Conservation (phyloP, 768 basidiomycete species). For the Naematelia encephala region DNA sequence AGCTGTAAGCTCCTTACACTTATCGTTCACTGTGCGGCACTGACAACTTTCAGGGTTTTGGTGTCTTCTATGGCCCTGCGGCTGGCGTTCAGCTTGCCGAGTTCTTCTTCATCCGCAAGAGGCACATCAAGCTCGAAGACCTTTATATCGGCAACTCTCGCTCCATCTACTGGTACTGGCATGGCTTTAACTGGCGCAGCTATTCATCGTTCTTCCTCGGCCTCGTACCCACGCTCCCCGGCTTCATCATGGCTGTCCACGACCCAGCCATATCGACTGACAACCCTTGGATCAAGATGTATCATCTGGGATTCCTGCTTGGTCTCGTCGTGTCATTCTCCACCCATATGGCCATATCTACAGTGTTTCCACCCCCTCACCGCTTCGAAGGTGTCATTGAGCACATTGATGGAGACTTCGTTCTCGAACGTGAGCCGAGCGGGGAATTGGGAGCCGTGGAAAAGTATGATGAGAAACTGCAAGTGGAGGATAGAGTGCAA, state of each 20-base stretch:
- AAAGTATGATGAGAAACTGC: too few relatives aligned
- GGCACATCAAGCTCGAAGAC: conserved; percentile 2
- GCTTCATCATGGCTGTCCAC: neutral
- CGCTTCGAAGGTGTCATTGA: neutral
- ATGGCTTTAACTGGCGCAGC: neutral
- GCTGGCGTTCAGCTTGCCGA: neutral
- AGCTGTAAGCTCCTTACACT: too few relatives aligned
- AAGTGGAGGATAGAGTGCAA: too few relatives aligned
- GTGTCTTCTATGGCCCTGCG: neutral
- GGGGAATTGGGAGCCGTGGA: too few relatives aligned
- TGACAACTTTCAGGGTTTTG: conserved; percentile 2
- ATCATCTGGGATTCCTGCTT: neutral
- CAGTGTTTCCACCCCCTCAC: neutral
- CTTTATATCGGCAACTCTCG: neutral
- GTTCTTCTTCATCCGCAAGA: neutral
- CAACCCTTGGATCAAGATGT: neutral
- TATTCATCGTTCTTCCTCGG: neutral
- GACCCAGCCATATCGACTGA: neutral
- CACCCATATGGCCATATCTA: neutral
- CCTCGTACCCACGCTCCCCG: conserved; percentile 1
- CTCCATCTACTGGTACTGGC: conserved; percentile 2
- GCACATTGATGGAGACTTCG: neutral
- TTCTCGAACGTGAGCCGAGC: neutral
- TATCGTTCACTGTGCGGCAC: too few relatives aligned
- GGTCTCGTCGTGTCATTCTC: neutral